A percentile compares a stretch with the other conserved stretches of the same genome.
These are phyloP conservation scores for Hippophae tibetana DNA, from an alignment of 306 rosid genomes.

Conservation along the genomic window DNA sequence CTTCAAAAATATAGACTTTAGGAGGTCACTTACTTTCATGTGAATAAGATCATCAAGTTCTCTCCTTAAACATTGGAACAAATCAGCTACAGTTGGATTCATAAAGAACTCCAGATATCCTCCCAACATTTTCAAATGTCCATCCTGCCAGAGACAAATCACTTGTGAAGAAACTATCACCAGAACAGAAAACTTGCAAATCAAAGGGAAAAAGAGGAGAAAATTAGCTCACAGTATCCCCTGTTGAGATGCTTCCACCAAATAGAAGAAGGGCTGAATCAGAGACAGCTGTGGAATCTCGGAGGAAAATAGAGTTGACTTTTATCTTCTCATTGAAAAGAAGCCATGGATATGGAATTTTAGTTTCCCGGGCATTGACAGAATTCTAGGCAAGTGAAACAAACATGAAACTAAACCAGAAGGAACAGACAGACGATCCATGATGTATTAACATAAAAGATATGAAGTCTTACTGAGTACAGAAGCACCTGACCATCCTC, in stretches of 20 bases:
- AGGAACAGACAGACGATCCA: conserved; percentile 1
- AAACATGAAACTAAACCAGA: conserved; percentile 10
- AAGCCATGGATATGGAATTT: conserved; percentile 92
- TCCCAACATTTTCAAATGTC: conserved; percentile 84
- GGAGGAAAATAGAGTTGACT: conserved; percentile 93
- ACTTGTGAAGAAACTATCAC: too few species aligned
- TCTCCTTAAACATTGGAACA: conserved; percentile 50
- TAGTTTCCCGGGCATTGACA: conserved; percentile 79
- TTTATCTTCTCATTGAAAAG: conserved; percentile 92
- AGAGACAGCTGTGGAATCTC: conserved; percentile 88
- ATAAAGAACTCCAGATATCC: conserved; percentile 89
- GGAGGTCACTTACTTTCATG: conserved; percentile 48
- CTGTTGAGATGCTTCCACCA: conserved; percentile 75
- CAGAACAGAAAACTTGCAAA: not conserved
- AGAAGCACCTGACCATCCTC: conserved; percentile 98
- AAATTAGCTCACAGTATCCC: conserved; percentile 48
- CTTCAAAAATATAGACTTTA: not conserved
- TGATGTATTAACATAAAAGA: conserved; percentile 10
- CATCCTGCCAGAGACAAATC: conserved; percentile 45
- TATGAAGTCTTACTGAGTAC: conserved; percentile 54
- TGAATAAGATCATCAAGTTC: conserved; percentile 82
- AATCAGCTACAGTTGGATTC: conserved; percentile 67
- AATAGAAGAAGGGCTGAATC: conserved; percentile 79
- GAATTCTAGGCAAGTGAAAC: conserved; percentile 59
- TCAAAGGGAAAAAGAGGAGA: conserved; percentile 4